Conservation (phyloP, 495 filamentous ascomycete genomes). For the Tuber magnatum region DNA sequence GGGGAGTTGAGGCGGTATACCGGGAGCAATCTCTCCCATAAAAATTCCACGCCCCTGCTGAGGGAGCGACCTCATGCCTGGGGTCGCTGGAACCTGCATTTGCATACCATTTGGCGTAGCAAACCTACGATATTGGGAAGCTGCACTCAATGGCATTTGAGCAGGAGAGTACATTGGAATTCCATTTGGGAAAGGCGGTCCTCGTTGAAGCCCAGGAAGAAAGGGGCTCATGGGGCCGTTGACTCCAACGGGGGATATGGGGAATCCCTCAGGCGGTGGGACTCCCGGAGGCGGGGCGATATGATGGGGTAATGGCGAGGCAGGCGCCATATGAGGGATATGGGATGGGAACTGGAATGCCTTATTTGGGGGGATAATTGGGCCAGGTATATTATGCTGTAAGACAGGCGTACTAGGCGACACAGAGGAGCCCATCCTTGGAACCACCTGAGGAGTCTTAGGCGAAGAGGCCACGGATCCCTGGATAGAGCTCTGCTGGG, state of each 20-base stretch:
- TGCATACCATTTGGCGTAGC: constrained; percentile 53
- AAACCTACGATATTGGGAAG: constrained; percentile 52
- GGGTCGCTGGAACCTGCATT: constrained; percentile 32
- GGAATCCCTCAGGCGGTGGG: constrained; percentile 42
- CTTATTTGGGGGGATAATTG: constrained; percentile 48
- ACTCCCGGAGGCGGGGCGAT: constrained; percentile 43
- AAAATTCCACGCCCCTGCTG: constrained; percentile 56
- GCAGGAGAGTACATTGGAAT: constrained; percentile 39
- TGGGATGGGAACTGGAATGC: constrained; percentile 34
- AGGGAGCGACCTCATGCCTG: constrained; percentile 51
- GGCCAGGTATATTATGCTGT: constrained; percentile 52
- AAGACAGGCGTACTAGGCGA: constrained; percentile 57
- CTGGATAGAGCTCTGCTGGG: constrained; percentile 76
- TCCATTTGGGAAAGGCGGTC: constrained; percentile 42
- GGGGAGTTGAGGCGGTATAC: constrained; percentile 44
- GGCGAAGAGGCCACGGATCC: constrained; percentile 65
- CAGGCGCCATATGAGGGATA: constrained; percentile 31
- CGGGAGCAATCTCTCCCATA: constrained; percentile 53
- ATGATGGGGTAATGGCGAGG: constrained; percentile 42
- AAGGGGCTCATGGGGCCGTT: constrained; percentile 44
- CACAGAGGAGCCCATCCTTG: constrained; percentile 54
- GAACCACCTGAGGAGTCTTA: constrained; percentile 52
- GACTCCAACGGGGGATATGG: constrained; percentile 44
- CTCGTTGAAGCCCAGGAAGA: constrained; percentile 53
- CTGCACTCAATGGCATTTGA: constrained; percentile 37